These are phyloP conservation scores for Paulownia fortunei DNA, from an alignment of 257 asterid genomes.

Conservation along the genomic window DNA sequence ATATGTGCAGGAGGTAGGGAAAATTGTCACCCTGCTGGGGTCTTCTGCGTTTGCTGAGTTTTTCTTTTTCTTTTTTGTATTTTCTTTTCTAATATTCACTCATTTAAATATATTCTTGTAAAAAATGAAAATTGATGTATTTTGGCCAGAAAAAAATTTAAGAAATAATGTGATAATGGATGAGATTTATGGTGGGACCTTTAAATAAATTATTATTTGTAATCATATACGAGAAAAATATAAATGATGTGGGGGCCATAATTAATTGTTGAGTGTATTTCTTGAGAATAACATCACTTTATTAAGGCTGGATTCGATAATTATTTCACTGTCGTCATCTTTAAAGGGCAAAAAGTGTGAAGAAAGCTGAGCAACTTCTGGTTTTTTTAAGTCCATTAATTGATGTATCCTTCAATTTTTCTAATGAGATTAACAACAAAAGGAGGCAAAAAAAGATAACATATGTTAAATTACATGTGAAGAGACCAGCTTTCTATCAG, in stretches of 20 bases:
- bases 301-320: conserved; percentile 41
- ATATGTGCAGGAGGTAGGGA: conserved; percentile 32
- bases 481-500: not conserved
- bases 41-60: conserved; percentile 12
- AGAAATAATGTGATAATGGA: conserved; percentile 11
- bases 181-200: conserved; percentile 27
- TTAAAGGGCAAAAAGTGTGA: conserved; percentile 5
- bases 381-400: not conserved
- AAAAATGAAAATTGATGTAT: not conserved
- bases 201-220: conserved; percentile 18
- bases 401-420: not conserved
- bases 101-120: not conserved
- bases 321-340: conserved; percentile 43
- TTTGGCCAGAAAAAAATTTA: not conserved
- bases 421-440: not conserved
- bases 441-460: not conserved
- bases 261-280: conserved; percentile 38
- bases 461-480: too few species aligned
- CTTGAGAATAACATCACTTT: conserved; percentile 48
- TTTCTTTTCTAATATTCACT: not conserved
- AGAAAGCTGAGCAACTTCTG: conserved; percentile 18
- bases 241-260: conserved; percentile 35
- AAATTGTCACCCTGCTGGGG: conserved; percentile 24
- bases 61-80: not conserved
- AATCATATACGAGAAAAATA: conserved; percentile 34